Evolutionary conservation across 2,329 filamentous ascomycete genomes (phyloP), one percentile per base, ranked within the genome.

Genomic region (Pseudophaeomoniella oleicola): DNA sequence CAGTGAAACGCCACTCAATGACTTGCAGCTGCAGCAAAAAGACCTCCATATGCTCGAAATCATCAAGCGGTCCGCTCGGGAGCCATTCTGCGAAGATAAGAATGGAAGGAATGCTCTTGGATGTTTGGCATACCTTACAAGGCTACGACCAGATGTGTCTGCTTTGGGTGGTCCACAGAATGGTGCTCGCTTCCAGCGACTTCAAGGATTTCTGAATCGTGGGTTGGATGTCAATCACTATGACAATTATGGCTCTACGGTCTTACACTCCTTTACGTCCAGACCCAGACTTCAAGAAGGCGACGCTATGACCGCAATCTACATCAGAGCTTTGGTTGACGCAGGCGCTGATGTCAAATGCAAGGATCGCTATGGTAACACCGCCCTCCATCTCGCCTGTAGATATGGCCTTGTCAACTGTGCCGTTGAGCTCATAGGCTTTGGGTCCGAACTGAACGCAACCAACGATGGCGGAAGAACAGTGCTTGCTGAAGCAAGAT

Each of bases 241-340:
- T 19, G 32, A 34, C 16, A 34, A 17, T 13, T 12, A 19, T 17
- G 32, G 32, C 14, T 18, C 14, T 9, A 16, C 32, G 9, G 14
- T 17, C 32, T n/a, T 34, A 15, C 32, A 34, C 17, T 34, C 32
- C 32, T 34, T 34, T 13, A 19, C 19, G 14, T 18, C 19, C 32
- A 34, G 19, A 13, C 32, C 32, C 6, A 13, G 32, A 15, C 18
- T 15, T 4, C 14, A 18, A 17, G 16, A 19, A 6, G 11, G 6
- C 17, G 32, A 34, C 5, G 14, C n/a, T 9, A 34, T 17, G 4
- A 34, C 32, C 6, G 32, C 32, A 18, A n/a, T 17, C 32, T 34
- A 17, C 13, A 17, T 34, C 17, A 13, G 18, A 18, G 18, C 15
- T 15, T 17, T 34, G 9, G 9, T 34, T 6, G 6, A 34, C 16